Base-by-base conservation (phyloP, 805 yeast species). In the Monosporozyma servazzii region DNA sequence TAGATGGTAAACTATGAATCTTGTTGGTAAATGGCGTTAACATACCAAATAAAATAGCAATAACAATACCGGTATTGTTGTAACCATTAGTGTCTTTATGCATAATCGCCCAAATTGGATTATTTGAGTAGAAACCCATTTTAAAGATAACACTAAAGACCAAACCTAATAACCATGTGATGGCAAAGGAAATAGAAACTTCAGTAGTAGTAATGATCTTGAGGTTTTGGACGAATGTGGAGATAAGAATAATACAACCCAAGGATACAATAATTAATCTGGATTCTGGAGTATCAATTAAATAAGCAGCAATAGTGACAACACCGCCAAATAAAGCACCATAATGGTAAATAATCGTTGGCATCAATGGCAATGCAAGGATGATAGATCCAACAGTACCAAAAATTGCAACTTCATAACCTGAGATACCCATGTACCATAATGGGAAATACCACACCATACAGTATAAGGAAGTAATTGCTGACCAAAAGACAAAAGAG, bases 381-480 rank as follows among this genome's bases (percentile, higher is more conserved):
- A 86, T 41, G 13, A 82, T 53, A 1, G 96, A 88, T 3, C 86
- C 75, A 10, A 81, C 50, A 39, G 82, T 71, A 21, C 81, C 70
- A 6, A 80, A 63, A 46, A 88, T 73, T 2, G 81, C 76, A 0
- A 85, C 85, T 69, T 93, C 99, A 65, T 86, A 90, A 3, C 99
- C 99, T 1, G 96, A 86, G 45, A 93, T 84, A 6, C 97, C 98
- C 97, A 93, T 89, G 64, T 86, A 79, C 99, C 99, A 93, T 55
- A 93, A 74, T 10, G 99, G 99, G 75, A 93, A 93, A 71, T 87
- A 88, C 99, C 99, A 93, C 48, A 93, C 82, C 62, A 93, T 82
- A 51, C 93, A 77, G 44, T 88, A 84, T 53, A 93, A 72, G 0
- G 96, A 80, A 3, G 98, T 86, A 43, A 81, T 56, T 21, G 82